These are phyloP conservation scores for Austroboletus niveus DNA, from an alignment of 1,284 basidiomycete species.

Conservation along the genomic window DNA sequence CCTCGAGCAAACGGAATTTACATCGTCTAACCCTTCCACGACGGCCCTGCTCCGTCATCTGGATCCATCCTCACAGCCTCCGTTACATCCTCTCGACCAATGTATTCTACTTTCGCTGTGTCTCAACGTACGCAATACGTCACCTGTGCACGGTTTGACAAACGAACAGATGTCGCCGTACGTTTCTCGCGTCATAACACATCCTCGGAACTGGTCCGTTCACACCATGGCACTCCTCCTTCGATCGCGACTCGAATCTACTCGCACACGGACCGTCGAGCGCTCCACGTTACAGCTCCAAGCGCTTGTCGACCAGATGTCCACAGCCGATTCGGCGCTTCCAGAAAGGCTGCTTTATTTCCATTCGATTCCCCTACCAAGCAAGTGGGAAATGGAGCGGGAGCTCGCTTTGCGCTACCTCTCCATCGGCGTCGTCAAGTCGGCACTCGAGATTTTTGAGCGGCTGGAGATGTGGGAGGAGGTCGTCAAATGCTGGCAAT, in stretches of 20 bases:
- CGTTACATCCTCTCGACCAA: conserved; percentile 89
- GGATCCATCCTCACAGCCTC: conserved; percentile 81
- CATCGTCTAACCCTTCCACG: conserved; percentile 55
- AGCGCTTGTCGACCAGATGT: conserved; percentile 94
- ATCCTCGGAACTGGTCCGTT: conserved; percentile 90
- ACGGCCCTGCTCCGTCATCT: conserved; percentile 57
- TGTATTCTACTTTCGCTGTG: conserved; percentile 87
- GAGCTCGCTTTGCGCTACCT: conserved; percentile 85
- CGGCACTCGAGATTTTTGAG: conserved; percentile 89
- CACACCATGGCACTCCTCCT: conserved; percentile 93
- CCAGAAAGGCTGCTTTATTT: conserved; percentile 78
- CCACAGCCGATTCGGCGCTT: conserved; percentile 70
- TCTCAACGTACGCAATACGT: conserved; percentile 85
- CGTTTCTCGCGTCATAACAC: conserved; percentile 79
- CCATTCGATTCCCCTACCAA: conserved; percentile 78
- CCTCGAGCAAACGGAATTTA: conserved; percentile 92
- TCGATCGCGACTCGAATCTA: conserved; percentile 83
- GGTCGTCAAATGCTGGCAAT: conserved; percentile 81
- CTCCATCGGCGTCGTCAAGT: conserved; percentile 80
- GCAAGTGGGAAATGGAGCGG: conserved; percentile 87
- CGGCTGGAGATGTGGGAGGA: conserved; percentile 97
- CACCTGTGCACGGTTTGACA: conserved; percentile 84
- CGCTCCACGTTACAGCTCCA: conserved; percentile 87
- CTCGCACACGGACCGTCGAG: conserved; percentile 87
- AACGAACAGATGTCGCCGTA: conserved; percentile 89